A percentile compares a stretch with the other conserved stretches of the same genome.
These are phyloP conservation scores for Erodium trifolium DNA, from an alignment of 441 rosid genomes.

Conservation along the genomic window DNA sequence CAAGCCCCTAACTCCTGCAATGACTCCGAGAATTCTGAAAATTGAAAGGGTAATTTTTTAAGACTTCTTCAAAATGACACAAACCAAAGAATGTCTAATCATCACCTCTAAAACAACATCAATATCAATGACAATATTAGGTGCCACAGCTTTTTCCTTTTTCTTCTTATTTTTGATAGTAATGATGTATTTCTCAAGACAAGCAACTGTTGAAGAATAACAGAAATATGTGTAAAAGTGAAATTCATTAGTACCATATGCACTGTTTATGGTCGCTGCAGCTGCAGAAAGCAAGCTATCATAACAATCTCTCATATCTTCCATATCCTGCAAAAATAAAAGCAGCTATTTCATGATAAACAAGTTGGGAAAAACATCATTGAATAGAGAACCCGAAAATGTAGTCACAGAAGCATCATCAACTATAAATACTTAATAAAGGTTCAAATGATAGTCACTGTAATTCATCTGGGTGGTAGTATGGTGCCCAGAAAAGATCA, in stretches of 20 bases:
- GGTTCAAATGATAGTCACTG: neutral
- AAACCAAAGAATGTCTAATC: neutral
- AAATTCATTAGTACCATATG: constrained; percentile 36
- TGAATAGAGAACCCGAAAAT: neutral
- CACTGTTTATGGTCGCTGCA: constrained; percentile 54
- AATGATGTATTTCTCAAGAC: neutral
- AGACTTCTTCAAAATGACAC: constrained; percentile 1
- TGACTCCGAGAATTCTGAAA: constrained; percentile 68
- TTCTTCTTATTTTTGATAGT: neutral
- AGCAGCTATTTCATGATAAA: neutral
- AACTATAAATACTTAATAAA: neutral
- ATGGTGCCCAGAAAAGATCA: neutral
- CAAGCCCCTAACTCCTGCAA: constrained; percentile 59
- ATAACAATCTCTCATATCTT: constrained; percentile 61
- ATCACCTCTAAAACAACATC: neutral
- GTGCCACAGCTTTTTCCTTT: neutral
- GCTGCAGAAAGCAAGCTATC: constrained; percentile 66
- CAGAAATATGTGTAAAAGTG: neutral
- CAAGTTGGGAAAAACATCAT: neutral
- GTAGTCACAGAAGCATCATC: neutral
- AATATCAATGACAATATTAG: neutral
- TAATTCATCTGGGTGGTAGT: neutral
- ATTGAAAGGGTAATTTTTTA: constrained; percentile 20
- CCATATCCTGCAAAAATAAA: constrained; percentile 37
- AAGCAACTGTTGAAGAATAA: neutral